Conservation (phyloP, 495 filamentous ascomycete species). For the Talaromyces liani region DNA sequence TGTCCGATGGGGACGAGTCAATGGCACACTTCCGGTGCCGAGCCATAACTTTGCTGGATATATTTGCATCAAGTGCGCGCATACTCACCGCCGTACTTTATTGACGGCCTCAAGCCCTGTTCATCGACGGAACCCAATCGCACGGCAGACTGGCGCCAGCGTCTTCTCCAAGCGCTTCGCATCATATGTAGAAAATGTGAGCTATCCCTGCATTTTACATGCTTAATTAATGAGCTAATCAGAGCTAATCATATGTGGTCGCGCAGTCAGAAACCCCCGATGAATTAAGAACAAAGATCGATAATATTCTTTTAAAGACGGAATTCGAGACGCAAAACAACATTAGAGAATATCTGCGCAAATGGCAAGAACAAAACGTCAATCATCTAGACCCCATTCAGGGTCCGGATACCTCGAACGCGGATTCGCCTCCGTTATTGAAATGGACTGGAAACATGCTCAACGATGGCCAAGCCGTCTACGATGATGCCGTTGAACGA, state of each 20-base stretch:
- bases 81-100: background rate
- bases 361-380: slow-evolving; percentile 41
- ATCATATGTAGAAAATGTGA: background rate
- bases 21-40: background rate
- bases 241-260: background rate
- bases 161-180: background rate
- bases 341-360: slow-evolving; percentile 44
- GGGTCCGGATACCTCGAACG: slow-evolving; percentile 15
- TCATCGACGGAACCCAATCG: background rate
- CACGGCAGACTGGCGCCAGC: background rate
- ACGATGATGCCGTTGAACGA: slow-evolving; percentile 20
- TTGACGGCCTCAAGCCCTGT: background rate
- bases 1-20: background rate
- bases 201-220: background rate
- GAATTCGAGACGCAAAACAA: slow-evolving; percentile 30
- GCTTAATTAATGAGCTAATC: background rate
- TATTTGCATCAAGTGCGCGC: background rate
- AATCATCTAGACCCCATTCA: slow-evolving; percentile 30
- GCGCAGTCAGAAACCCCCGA: background rate
- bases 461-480: slow-evolving; percentile 33
- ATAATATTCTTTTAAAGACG: slow-evolving; percentile 22
- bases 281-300: slow-evolving; percentile 9
- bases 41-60: background rate
- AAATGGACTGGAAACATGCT: slow-evolving; percentile 29
- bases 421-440: background rate